These are phyloP conservation scores for Croton setiger DNA, from an alignment of 441 rosid genomes.

Conservation along the genomic window DNA sequence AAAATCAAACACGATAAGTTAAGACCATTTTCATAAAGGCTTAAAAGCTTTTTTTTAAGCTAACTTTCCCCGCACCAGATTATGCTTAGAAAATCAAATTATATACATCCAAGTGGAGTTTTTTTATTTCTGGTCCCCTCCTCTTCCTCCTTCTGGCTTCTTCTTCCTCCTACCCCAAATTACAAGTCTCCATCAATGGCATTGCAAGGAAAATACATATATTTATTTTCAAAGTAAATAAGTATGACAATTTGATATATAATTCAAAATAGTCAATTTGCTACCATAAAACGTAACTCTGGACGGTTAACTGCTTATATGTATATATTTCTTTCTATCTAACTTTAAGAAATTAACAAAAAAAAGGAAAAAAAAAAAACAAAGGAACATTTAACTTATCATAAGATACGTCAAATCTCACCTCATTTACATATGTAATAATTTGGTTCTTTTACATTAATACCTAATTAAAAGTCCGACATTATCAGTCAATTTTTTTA, in stretches of 20 bases:
- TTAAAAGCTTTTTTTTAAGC: no score
- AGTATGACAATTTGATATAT: no score
- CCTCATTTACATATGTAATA: neutral
- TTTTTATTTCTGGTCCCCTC: neutral
- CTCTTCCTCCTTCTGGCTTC: neutral
- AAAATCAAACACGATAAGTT: no score
- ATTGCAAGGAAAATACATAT: neutral
- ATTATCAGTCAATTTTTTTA: no score
- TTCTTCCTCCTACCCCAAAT: neutral
- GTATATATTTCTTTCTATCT: neutral
- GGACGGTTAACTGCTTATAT: constrained; percentile 7
- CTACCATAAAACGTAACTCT: neutral
- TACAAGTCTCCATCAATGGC: neutral
- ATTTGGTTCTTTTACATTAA: neutral
- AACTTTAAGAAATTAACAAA: neutral
- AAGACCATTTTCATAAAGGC: no score
- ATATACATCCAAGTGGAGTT: no score
- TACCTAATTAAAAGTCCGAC: no score
- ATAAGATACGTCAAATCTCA: neutral
- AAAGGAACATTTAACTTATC: neutral
- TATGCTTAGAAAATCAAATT: neutral
- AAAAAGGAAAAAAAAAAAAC: no score
- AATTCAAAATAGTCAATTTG: constrained; percentile 4
- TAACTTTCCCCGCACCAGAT: no score
- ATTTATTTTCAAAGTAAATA: neutral